Evolutionary conservation across 331 rosid species (phyloP).

Genomic region (Malus hybrid): DNA sequence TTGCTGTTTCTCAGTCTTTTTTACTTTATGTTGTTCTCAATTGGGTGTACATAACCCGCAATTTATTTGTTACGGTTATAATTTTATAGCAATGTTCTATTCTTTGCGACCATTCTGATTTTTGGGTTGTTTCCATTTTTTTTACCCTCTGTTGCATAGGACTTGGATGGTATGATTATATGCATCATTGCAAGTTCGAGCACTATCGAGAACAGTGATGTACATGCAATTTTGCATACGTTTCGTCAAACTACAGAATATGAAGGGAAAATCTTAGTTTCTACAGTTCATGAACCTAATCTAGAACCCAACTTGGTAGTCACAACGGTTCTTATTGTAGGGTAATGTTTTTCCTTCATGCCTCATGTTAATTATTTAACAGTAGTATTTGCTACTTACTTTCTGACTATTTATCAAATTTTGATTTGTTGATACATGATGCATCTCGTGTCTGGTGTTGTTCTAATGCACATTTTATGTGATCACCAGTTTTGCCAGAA

Average conservation of each 20-base stretch:
- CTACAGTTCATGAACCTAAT: conserved; percentile 50
- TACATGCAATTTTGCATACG: conserved; percentile 36
- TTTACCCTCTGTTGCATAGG: conserved; percentile 31
- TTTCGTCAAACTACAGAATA: conserved; percentile 65
- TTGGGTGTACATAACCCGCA: background rate
- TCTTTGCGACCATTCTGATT: background rate
- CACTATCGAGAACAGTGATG: conserved; percentile 33
- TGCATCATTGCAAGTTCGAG: conserved; percentile 64
- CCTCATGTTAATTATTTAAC: background rate
- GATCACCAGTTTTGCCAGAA: conserved; percentile 30
- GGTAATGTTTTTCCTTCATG: conserved; percentile 42
- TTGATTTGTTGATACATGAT: background rate
- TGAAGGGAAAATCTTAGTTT: conserved; percentile 49
- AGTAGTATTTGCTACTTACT: background rate
- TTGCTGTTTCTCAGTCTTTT: background rate
- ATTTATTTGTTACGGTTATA: background rate
- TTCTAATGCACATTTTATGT: conserved; percentile 17
- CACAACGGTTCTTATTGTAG: conserved; percentile 65
- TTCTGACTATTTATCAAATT: background rate
- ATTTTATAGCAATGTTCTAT: background rate
- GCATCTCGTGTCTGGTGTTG: background rate
- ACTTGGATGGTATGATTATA: conserved; percentile 53
- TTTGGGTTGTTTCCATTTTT: background rate
- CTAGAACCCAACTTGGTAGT: conserved; percentile 67
- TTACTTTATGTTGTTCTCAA: background rate